Conservation (phyloP, 2,329 filamentous ascomycete species). For the Capronia coronata region DNA sequence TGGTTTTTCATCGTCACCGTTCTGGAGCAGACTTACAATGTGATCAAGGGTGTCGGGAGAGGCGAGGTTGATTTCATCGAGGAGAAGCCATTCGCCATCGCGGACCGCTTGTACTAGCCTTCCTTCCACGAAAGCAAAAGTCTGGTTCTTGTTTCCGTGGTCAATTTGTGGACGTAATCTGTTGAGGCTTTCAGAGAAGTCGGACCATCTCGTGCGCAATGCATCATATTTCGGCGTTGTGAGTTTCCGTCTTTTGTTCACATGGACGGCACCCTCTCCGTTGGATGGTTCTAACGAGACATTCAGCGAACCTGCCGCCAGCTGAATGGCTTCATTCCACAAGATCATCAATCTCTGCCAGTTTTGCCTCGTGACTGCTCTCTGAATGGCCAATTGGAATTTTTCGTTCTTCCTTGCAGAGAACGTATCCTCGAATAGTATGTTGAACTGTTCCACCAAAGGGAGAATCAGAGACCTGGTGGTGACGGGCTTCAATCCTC, state of each 20-base stretch:
- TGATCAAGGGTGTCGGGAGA: constrained; percentile 92
- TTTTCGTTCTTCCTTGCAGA: constrained; percentile 80
- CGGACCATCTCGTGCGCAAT: constrained; percentile 69
- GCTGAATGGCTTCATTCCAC: constrained; percentile 82
- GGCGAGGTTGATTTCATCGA: constrained; percentile 96
- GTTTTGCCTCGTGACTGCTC: constrained; percentile 71
- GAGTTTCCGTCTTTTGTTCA: constrained; percentile 64
- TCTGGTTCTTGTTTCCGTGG: constrained; percentile 69
- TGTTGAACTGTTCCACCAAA: constrained; percentile 87
- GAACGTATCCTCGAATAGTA: constrained; percentile 81
- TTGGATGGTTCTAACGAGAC: constrained; percentile 30
- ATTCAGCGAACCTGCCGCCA: constrained; percentile 65
- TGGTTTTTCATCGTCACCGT: constrained; percentile 63
- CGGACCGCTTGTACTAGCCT: constrained; percentile 93
- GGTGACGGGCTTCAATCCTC: constrained; percentile 94
- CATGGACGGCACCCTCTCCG: constrained; percentile 32
- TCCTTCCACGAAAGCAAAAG: constrained; percentile 92
- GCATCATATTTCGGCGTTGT: constrained; percentile 47
- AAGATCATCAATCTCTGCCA: constrained; percentile 82
- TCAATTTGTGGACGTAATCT: constrained; percentile 72
- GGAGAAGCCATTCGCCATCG: constrained; percentile 92
- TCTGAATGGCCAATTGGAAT: constrained; percentile 74
- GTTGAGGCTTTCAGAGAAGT: constrained; percentile 66
- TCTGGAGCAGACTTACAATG: constrained; percentile 76
- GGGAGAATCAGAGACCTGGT: constrained; percentile 80